Evolutionary conservation across 1,284 basidiomycete genomes (phyloP).

Genomic region (Tilletia indica): DNA sequence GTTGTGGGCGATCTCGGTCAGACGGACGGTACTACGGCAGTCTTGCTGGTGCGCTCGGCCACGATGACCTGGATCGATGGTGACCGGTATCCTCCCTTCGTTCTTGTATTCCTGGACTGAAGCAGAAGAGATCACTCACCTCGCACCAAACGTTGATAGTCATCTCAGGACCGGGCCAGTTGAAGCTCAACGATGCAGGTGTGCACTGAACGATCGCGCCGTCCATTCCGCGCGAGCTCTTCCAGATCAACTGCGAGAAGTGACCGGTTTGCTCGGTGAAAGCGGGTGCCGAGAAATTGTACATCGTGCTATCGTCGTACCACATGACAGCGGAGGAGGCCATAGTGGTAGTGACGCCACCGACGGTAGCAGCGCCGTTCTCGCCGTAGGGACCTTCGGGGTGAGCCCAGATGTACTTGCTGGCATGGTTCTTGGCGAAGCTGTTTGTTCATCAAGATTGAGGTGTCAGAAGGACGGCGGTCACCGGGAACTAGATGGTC

Average conservation of each 20-base stretch:
- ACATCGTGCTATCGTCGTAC: conserved; percentile 32
- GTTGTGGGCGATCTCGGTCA: too few species aligned
- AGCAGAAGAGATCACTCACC: conserved; percentile 21
- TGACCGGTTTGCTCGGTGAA: conserved; percentile 37
- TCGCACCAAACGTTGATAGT: conserved; percentile 30
- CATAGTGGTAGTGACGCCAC: conserved; percentile 22
- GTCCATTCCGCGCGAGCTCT: conserved; percentile 25
- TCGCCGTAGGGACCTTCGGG: conserved; percentile 38
- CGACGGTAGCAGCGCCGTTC: conserved; percentile 32
- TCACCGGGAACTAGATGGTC: background rate
- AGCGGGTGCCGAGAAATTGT: conserved; percentile 25
- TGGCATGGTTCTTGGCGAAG: conserved; percentile 26
- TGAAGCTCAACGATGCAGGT: conserved; percentile 21
- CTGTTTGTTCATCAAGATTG: background rate
- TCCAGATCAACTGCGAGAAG: conserved; percentile 44
- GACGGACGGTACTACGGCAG: too few species aligned
- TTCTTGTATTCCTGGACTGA: too few species aligned
- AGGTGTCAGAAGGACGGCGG: too few species aligned
- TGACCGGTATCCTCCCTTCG: too few species aligned
- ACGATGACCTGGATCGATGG: too few species aligned
- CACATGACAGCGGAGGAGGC: conserved; percentile 28
- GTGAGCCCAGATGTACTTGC: conserved; percentile 30
- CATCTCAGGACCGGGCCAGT: background rate
- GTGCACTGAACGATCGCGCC: conserved; percentile 30
- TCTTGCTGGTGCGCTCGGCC: too few species aligned